Evolutionary conservation across 2,329 filamentous ascomycete species (phyloP).

Genomic region (Microdochium trichocladiopsis): DNA sequence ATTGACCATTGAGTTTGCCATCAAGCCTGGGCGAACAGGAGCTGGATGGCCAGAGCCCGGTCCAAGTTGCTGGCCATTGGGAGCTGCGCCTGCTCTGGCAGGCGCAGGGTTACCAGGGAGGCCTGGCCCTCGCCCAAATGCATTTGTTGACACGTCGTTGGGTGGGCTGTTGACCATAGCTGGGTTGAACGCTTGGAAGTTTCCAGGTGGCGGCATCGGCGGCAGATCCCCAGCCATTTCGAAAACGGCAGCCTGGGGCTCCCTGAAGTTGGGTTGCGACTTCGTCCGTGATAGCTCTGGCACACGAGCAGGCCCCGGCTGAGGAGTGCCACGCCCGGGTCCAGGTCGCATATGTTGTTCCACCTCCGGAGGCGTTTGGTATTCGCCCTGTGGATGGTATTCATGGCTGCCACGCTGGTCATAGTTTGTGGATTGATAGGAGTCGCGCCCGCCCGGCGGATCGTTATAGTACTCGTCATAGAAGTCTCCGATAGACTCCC

Average conservation of each 20-base stretch:
- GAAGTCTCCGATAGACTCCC: conserved; percentile 38
- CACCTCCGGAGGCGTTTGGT: conserved; percentile 16
- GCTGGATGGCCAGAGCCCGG: conserved; percentile 47
- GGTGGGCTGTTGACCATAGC: conserved; percentile 4
- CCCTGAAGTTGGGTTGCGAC: conserved; percentile 60
- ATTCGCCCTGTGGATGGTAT: conserved; percentile 5
- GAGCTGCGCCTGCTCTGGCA: conserved; percentile 16
- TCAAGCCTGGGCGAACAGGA: conserved; percentile 56
- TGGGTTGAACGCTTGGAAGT: conserved; percentile 22
- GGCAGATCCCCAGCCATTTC: conserved; percentile 63
- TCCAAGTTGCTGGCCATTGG: conserved; percentile 16
- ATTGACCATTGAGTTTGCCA: conserved; percentile 50
- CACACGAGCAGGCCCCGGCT: conserved; percentile 40
- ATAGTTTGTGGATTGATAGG: conserved; percentile 6
- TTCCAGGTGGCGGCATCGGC: conserved; percentile 34
- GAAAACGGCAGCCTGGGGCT: conserved; percentile 62
- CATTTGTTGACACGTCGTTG: background rate
- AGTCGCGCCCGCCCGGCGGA: conserved; percentile 8
- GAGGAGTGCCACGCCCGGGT: conserved; percentile 27
- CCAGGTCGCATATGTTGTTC: conserved; percentile 38
- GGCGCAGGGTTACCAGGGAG: conserved; percentile 18
- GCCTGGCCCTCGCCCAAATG: conserved; percentile 7
- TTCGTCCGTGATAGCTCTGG: conserved; percentile 53
- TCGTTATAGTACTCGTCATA: conserved; percentile 49
- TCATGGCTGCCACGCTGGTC: conserved; percentile 15